Evolutionary conservation across 2,329 filamentous ascomycete genomes (phyloP), one percentile per base, ranked within the genome.

Genomic region (Verticillium klebahnii): DNA sequence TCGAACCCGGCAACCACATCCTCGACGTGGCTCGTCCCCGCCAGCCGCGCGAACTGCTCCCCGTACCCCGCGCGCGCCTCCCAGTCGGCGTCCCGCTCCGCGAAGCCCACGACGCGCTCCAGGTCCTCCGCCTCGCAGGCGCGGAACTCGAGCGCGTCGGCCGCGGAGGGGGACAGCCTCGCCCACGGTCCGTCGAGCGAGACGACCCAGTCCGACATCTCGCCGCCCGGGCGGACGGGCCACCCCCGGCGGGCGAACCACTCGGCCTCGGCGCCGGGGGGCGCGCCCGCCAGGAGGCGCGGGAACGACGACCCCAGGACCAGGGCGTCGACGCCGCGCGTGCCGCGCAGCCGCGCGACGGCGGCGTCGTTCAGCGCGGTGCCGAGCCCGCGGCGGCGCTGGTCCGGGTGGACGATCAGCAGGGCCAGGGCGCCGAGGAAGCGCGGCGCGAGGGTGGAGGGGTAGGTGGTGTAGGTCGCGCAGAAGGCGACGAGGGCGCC

Each of bases 241-340:
- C 85, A 88, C 12, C 80, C 82, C 59, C 82, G 78, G 39, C 78
- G 78, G 55, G 75, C 72, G 65, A 87, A 85, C 85, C 85, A 87
- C 60, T 78, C 73, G 6, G 73, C 75, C 5, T 72, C 67, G 36
- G 76, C 72, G 14, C 78, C 78, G 4, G 72, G 63, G 0, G 83
- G 82, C 45, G 84, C 74, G 0, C 85, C 85, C 67, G 82, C 84
- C 5, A 88, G 70, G 0, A 87, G 74, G 29, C 85, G 79, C 31
- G 85, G 85, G 66, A 86, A 87, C 0, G 82, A 83, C 67, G 80
- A 84, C 57, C 85, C 85, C 12, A 87, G 75, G 65, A 85, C 83
- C 57, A 87, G 71, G 17, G 81, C 79, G 50, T 78, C 77, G 17
- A 87, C 79, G 17, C 83, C 83, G 25, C 79, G 76, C 37, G 81